Evolutionary conservation across 2,329 filamentous ascomycete species (phyloP).

Genomic region (Dissoconium aciculare): DNA sequence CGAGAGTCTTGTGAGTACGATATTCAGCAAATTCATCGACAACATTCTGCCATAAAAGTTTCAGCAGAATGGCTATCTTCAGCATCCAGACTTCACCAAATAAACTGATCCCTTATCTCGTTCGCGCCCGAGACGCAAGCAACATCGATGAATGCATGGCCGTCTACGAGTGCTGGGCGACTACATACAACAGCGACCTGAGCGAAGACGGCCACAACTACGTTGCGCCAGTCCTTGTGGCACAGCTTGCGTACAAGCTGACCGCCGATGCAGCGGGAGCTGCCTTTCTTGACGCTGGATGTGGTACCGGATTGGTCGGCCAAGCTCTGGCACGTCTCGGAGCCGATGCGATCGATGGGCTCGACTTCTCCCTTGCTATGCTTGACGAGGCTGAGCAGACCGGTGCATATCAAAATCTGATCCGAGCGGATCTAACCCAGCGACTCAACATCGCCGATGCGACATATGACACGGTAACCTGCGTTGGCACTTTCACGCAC

Average conservation of each 20-base stretch:
- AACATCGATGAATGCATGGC: conserved; percentile 25
- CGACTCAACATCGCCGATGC: conserved; percentile 27
- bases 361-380: conserved; percentile 41
- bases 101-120: conserved; percentile 20
- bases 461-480: conserved; percentile 37
- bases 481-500: conserved; percentile 41
- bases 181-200: conserved; percentile 31
- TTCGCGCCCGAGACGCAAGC: conserved; percentile 25
- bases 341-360: conserved; percentile 35
- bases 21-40: too few relatives aligned
- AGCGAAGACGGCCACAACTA: conserved; percentile 24
- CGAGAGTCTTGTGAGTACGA: too few relatives aligned
- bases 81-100: too few relatives aligned
- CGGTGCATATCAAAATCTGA: conserved; percentile 34
- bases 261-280: conserved; percentile 18
- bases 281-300: conserved; percentile 40
- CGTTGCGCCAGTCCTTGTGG: conserved; percentile 28
- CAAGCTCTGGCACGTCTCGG: conserved; percentile 31
- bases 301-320: conserved; percentile 41
- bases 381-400: conserved; percentile 37
- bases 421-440: conserved; percentile 34
- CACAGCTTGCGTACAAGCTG: too few relatives aligned
- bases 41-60: too few relatives aligned
- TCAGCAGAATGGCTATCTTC: too few relatives aligned
- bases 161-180: conserved; percentile 35